These are phyloP conservation scores for Ophiocordyceps australis DNA, from an alignment of 2,329 filamentous ascomycete species.

Conservation along the genomic window DNA sequence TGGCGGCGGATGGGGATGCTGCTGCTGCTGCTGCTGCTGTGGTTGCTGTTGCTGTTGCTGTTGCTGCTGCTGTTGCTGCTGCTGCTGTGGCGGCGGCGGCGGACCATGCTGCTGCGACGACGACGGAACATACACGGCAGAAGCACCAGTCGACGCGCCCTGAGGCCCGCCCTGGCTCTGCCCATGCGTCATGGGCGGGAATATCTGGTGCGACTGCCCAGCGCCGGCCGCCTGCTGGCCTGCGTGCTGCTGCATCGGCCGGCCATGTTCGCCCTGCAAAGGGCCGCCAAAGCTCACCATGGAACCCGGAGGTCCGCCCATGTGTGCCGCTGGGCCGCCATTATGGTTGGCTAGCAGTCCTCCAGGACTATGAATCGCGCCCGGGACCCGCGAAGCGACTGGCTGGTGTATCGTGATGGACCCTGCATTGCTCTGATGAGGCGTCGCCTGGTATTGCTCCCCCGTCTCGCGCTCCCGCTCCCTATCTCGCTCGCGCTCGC, in stretches of 20 bases:
- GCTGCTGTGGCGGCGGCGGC: conserved; percentile 1
- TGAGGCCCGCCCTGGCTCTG: conserved; percentile 32
- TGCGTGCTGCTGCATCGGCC: conserved; percentile 30
- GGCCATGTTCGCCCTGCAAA: conserved; percentile 30
- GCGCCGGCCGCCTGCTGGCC: conserved; percentile 19
- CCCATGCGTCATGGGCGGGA: conserved; percentile 32
- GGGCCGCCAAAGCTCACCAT: conserved; percentile 34
- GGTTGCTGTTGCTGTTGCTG: conserved; percentile 18
- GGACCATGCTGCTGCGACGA: conserved; percentile 10
- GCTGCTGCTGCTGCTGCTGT: conserved; percentile 1
- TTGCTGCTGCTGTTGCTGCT: neutral
- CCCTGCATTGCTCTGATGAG: conserved; percentile 70
- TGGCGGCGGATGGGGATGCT: neutral
- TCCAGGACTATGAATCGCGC: conserved; percentile 80
- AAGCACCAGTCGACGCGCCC: conserved; percentile 37
- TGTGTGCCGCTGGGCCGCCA: conserved; percentile 31
- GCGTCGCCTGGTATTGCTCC: conserved; percentile 49
- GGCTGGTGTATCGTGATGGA: conserved; percentile 90
- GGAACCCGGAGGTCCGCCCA: conserved; percentile 32
- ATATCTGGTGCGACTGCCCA: conserved; percentile 34
- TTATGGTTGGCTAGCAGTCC: conserved; percentile 66
- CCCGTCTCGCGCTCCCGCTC: conserved; percentile 45
- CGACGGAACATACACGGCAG: conserved; percentile 35
- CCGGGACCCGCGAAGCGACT: conserved; percentile 63
- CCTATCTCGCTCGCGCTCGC: conserved; percentile 48